These are phyloP conservation scores for Lactarius sp. DNA, from an alignment of 768 basidiomycete species.

Conservation along the genomic window DNA sequence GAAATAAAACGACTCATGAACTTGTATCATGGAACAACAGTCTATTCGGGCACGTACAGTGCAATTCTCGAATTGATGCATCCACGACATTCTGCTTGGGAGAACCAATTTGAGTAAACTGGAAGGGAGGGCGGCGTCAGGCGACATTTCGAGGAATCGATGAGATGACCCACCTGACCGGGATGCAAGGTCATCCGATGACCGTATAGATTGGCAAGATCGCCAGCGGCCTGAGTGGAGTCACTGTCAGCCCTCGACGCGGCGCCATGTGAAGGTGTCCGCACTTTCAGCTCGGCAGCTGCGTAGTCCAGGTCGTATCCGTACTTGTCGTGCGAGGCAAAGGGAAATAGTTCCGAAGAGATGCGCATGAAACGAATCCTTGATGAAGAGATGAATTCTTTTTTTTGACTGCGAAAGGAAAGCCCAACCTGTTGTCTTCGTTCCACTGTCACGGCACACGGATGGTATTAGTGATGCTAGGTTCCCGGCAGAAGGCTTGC, in stretches of 20 bases:
- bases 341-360: constrained; percentile 92
- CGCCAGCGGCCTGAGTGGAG: constrained; percentile 33
- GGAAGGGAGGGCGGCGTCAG: not conserved
- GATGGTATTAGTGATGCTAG: constrained; percentile 5
- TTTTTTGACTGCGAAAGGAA: not conserved
- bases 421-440: constrained; percentile 53
- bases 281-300: constrained; percentile 43
- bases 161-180: constrained; percentile 46
- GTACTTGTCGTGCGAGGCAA: constrained; percentile 73
- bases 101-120: constrained; percentile 74
- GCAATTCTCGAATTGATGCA: constrained; percentile 72
- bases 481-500: not conserved
- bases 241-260: constrained; percentile 16
- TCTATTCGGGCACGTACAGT: constrained; percentile 35
- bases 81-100: constrained; percentile 70
- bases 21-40: not conserved
- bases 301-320: constrained; percentile 84
- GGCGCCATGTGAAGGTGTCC: not conserved
- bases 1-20: not conserved
- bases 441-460: constrained; percentile 58
- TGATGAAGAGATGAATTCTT: constrained; percentile 3
- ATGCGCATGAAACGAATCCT: constrained; percentile 83
- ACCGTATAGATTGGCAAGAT: constrained; percentile 42
- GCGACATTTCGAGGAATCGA: too few relatives aligned
- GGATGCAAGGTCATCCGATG: constrained; percentile 83